Percentiles rank a stretch among this genome's conserved stretches.
phyloP scores from a whole-genome alignment of 2,329 filamentous ascomycete species.

The Fusarium equiseti region DNA sequence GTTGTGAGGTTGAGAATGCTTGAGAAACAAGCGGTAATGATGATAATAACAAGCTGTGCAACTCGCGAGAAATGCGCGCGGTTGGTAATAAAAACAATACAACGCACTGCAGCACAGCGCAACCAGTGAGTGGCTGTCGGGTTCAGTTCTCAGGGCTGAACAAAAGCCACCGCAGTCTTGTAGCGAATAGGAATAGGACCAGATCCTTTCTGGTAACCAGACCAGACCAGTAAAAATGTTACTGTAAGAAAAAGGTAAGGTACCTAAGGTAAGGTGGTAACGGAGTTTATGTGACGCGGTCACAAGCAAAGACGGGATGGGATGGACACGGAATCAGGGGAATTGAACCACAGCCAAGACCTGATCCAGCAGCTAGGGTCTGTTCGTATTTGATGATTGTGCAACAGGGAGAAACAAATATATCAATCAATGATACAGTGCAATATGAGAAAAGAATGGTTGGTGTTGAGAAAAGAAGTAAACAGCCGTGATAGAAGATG shows the following conservation, averaged over 20 bases:
- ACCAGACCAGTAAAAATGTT: slow-evolving; percentile 32
- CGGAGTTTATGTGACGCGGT: slow-evolving; percentile 37
- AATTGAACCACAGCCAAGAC: slow-evolving; percentile 36
- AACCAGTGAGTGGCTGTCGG: slow-evolving; percentile 28
- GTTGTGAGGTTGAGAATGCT: background rate
- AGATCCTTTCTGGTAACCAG: slow-evolving; percentile 22
- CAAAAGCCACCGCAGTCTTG: slow-evolving; percentile 18
- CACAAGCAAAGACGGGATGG: slow-evolving; percentile 34
- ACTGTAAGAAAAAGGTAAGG: background rate
- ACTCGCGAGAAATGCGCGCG: slow-evolving; percentile 29
- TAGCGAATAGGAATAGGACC: slow-evolving; percentile 14
- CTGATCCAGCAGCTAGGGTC: slow-evolving; percentile 43
- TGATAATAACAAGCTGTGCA: slow-evolving; percentile 5
- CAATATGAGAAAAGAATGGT: background rate
- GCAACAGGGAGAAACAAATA: slow-evolving; percentile 14
- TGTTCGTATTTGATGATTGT: slow-evolving; percentile 14
- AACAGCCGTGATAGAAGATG: slow-evolving; percentile 4
- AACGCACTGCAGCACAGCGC: slow-evolving; percentile 3
- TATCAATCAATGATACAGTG: slow-evolving; percentile 26
- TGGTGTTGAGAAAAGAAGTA: slow-evolving; percentile 4
- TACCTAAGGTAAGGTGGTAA: slow-evolving; percentile 17
- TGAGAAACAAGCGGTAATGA: background rate
- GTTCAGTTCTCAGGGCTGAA: slow-evolving; percentile 14
- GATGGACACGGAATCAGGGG: slow-evolving; percentile 33
- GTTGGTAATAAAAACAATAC: slow-evolving; percentile 26